A percentile compares a stretch with the other conserved stretches of the same genome.
Conservation (phyloP, 2,329 filamentous ascomycete genomes). For the Curvularia verruculosa region DNA sequence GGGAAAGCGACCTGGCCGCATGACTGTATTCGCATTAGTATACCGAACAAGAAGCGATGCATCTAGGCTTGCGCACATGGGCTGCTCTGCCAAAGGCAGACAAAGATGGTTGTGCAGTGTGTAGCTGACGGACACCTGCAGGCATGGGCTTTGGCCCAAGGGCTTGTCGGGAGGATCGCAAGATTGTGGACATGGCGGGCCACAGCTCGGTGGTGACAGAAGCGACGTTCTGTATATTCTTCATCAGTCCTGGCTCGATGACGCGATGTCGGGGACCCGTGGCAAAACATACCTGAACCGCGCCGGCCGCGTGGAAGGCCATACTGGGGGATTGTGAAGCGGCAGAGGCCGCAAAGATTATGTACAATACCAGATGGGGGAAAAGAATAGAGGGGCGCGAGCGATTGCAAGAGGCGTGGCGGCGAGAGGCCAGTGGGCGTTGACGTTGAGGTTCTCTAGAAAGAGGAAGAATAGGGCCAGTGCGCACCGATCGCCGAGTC, state of each 20-base stretch:
- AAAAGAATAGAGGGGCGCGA: constrained; percentile 29
- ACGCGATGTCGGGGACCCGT: constrained; percentile 31
- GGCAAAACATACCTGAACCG: constrained; percentile 54
- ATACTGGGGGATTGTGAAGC: constrained; percentile 47
- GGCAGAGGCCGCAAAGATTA: constrained; percentile 40
- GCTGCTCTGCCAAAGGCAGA: constrained; percentile 2
- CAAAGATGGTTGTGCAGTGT: constrained; percentile 17
- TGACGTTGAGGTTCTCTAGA: constrained; percentile 22
- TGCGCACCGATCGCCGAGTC: constrained; percentile 22
- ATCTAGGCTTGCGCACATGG: constrained; percentile 1
- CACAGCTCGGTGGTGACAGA: constrained; percentile 48
- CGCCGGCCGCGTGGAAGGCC: constrained; percentile 59
- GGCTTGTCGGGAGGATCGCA: constrained; percentile 46
- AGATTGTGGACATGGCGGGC: constrained; percentile 48
- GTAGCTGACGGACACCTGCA: constrained; percentile 30
- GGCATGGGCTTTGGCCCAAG: constrained; percentile 31
- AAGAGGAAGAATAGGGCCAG: constrained; percentile 32
- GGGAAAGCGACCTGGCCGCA: constrained; percentile 8
- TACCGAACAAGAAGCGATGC: not conserved
- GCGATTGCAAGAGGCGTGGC: constrained; percentile 23
- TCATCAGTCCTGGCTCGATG: constrained; percentile 26
- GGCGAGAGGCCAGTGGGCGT: constrained; percentile 21
- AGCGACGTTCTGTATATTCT: constrained; percentile 53
- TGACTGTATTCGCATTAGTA: constrained; percentile 21
- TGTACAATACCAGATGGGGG: constrained; percentile 25